phyloP scores from a whole-genome alignment of 306 rosid genomes.

The Senna tora region DNA sequence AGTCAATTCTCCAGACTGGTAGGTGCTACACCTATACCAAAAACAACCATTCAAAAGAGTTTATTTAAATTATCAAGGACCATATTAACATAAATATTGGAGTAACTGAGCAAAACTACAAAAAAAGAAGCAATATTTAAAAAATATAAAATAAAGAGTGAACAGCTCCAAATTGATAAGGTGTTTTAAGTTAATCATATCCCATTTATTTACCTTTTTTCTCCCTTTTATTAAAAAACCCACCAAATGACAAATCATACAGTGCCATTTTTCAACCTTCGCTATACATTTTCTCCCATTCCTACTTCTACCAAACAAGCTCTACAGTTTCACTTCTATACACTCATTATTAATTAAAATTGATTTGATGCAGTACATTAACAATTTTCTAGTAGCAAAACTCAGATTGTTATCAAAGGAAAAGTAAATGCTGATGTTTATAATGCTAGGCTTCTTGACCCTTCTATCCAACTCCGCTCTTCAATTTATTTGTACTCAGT shows the following conservation, averaged over 20 bases:
- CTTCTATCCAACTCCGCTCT: constrained; percentile 30
- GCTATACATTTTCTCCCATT: constrained; percentile 23
- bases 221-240: constrained; percentile 3
- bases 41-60: constrained; percentile 38
- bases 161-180: constrained; percentile 8
- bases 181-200: constrained; percentile 8
- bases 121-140: constrained; percentile 13
- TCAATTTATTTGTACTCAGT: constrained; percentile 14
- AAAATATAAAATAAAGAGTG: constrained; percentile 12
- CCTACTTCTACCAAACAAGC: constrained; percentile 20
- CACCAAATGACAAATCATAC: constrained; percentile 19
- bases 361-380: neutral
- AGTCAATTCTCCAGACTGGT: constrained; percentile 80
- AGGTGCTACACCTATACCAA: constrained; percentile 84
- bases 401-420: neutral
- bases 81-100: constrained; percentile 20
- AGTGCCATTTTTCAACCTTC: neutral
- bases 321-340: neutral
- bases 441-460: constrained; percentile 1
- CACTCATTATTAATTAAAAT: neutral
- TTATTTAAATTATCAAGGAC: constrained; percentile 35
- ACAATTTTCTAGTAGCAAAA: neutral
- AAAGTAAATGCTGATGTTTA: neutral
- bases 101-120: constrained; percentile 26
- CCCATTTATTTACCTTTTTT: neutral